phyloP scores from a whole-genome alignment of 352 stramenopile genomes.

The Elongisporangium anandrum region DNA sequence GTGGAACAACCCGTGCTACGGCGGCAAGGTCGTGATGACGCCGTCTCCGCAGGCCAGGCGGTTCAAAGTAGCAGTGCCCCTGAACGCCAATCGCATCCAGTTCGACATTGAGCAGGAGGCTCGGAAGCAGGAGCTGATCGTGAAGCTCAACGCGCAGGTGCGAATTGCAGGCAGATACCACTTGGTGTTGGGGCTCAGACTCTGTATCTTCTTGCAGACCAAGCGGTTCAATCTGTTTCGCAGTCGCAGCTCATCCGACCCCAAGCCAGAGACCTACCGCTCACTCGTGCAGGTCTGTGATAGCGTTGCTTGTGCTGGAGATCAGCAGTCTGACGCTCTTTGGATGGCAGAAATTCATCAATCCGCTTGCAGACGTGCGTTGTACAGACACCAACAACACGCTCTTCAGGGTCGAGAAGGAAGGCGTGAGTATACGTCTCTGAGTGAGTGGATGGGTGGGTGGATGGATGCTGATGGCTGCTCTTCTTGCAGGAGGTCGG shows the following conservation, averaged over 20 bases:
- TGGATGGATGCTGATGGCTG: neutral
- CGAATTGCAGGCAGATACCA: no score
- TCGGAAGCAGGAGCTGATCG: constrained; percentile 67
- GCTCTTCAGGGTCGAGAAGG: constrained; percentile 78
- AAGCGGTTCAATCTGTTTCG: constrained; percentile 53
- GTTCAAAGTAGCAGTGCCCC: constrained; percentile 47
- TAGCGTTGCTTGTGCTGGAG: neutral
- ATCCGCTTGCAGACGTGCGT: constrained; percentile 65
- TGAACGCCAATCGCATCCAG: constrained; percentile 35
- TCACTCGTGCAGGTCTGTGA: constrained; percentile 39
- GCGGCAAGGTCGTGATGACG: constrained; percentile 56
- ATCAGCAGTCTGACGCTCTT: neutral
- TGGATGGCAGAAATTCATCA: constrained; percentile 72
- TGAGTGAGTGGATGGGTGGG: neutral
- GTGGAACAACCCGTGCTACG: constrained; percentile 59
- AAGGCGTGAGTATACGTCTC: constrained; percentile 35
- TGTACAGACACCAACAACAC: constrained; percentile 64
- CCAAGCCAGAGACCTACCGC: constrained; percentile 29
- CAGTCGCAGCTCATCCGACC: constrained; percentile 19
- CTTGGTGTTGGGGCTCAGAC: no score
- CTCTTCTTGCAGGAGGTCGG: constrained; percentile 35
- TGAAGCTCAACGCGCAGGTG: constrained; percentile 54
- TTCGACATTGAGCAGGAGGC: constrained; percentile 73
- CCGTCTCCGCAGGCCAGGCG: constrained; percentile 34
- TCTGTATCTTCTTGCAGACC: constrained; percentile 8